Evolutionary conservation across 306 rosid species (phyloP).

Genomic region (Rosa chinensis): DNA sequence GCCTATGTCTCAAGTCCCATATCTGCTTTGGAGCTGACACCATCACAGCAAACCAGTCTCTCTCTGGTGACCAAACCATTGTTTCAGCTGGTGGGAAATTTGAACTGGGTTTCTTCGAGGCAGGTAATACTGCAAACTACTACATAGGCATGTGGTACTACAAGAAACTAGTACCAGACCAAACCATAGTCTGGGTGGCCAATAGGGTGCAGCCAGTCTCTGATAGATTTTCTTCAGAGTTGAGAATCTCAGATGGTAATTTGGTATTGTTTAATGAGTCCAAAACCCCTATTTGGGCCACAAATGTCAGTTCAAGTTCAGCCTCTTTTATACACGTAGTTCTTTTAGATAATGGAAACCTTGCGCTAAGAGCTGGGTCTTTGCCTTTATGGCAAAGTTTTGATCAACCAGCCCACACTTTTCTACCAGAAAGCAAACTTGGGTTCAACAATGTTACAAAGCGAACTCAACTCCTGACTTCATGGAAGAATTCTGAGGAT

Average conservation of each 20-base stretch:
- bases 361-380: too few species aligned
- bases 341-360: too few species aligned
- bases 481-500: too few species aligned
- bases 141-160: conserved; percentile 42
- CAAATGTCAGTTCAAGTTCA: conserved; percentile 10
- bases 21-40: conserved; percentile 23
- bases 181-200: conserved; percentile 27
- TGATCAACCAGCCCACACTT: too few species aligned
- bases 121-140: conserved; percentile 20
- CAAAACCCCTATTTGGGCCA: conserved; percentile 28
- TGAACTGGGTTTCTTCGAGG: conserved; percentile 36
- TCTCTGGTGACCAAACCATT: conserved; percentile 33
- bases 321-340: neutral
- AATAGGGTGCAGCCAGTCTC: conserved; percentile 24
- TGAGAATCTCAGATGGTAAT: conserved; percentile 17
- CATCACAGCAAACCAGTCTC: conserved; percentile 23
- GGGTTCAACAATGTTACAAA: too few species aligned
- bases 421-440: too few species aligned
- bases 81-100: conserved; percentile 23
- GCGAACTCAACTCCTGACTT: too few species aligned
- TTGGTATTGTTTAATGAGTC: conserved; percentile 21
- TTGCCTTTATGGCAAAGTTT: neutral
- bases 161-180: neutral
- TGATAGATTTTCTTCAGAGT: conserved; percentile 14
- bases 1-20: neutral